Evolutionary conservation across 2,329 filamentous ascomycete species (phyloP).

Genomic region (Chrysoporthe deuterocubensis): DNA sequence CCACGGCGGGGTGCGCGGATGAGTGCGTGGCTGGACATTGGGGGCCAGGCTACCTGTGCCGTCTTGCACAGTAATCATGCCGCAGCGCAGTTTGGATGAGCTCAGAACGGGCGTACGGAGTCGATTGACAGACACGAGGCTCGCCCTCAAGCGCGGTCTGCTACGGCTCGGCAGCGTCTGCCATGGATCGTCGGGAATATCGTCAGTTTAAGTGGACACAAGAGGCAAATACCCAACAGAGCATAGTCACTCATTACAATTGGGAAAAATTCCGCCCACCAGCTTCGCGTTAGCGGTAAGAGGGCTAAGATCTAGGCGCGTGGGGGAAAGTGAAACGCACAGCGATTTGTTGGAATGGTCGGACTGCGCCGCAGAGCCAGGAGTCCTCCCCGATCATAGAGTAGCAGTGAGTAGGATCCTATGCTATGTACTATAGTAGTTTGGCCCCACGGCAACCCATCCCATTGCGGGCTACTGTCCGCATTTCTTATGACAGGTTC

Average conservation of each 20-base stretch:
- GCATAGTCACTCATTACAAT: not conserved
- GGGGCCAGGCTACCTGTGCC: slow-evolving; percentile 18
- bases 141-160: not conserved
- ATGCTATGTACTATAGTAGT: too few relatives aligned
- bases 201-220: not conserved
- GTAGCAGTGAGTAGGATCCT: not conserved
- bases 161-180: not conserved
- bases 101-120: not conserved
- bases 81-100: not conserved
- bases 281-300: not conserved
- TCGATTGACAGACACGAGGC: not conserved
- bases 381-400: not conserved
- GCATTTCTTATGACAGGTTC: too few relatives aligned
- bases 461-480: not conserved
- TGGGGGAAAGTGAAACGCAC: too few relatives aligned
- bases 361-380: not conserved
- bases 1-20: not conserved
- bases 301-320: not conserved
- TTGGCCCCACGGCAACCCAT: not conserved
- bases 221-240: not conserved
- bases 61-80: not conserved
- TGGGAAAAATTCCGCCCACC: not conserved
- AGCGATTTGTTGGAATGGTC: not conserved
- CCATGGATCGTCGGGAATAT: too few relatives aligned
- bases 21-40: slow-evolving; percentile 35